Evolutionary conservation across 805 yeast species (phyloP), one percentile per base, ranked within the genome.

Genomic region (Candida loeiensis): DNA sequence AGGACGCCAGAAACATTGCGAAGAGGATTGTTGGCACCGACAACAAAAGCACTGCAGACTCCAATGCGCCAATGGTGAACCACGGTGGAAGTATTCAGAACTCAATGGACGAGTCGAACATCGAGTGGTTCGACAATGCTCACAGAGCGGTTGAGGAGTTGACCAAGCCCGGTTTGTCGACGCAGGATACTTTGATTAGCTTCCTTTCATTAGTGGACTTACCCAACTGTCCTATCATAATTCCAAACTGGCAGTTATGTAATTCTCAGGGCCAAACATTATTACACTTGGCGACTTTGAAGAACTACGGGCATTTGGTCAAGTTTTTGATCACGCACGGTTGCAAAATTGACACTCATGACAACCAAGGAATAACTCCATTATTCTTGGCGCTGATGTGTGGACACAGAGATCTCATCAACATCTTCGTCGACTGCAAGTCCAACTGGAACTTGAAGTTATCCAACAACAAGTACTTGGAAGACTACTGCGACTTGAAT

Each of bases 1-100:
- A 93, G 56, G 97, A 91, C 61, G 97, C 98, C 2, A 79, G 86
- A 50, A 89, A 88, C 55, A 86, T 93, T 52, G 98, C 98, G 1
- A 83, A 84, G 59, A 73, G 95, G 48, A 88, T 93, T 49, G 89
- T 91, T 39, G 95, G 93, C 9, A 74, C 78, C 37, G 80, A 66
- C 39, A 63, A 61, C 26, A 68, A 64, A 28, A 56, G 54, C 30
- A 51, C 58, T 24, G 29, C 40, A 17, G 34, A 19, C 8, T 16
- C 32, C 12, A 27, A 27, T 27, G 9, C 9, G 3, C 17, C 31
- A 5, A 27, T 27, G 31, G 21, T 17, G 6, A 54, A 51, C 26
- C 33, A 31, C 7, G 33, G 17, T 15, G 39, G 44, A 22, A 21
- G 43, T n/a, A 32, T 29, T 2, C 45, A 45, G 15, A 38, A 39